phyloP scores from a whole-genome alignment of 305 asterid genomes.

The Fraxinus paxiana region DNA sequence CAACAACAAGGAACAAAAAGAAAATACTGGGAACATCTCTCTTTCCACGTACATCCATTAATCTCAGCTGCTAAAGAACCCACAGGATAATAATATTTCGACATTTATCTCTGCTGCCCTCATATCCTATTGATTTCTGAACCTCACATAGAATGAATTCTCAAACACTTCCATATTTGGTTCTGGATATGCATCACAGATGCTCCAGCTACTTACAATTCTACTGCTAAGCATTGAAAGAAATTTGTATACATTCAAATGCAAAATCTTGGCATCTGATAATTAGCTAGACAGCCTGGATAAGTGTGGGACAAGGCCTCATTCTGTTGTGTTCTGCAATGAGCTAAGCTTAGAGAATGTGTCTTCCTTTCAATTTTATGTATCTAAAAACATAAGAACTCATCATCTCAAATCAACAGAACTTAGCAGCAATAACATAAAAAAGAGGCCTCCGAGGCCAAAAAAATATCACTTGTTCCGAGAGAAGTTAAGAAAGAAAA shows the following conservation, averaged over 20 bases:
- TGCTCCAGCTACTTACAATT: not conserved
- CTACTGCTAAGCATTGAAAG: not conserved
- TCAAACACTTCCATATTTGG: not conserved
- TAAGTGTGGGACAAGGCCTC: not conserved
- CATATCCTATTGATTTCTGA: not conserved
- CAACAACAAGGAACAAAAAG: not conserved
- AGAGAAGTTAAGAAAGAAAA: slow-evolving; percentile 12
- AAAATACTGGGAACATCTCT: not conserved
- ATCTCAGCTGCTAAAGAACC: not conserved
- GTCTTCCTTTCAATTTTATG: not conserved
- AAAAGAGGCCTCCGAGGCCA: not conserved
- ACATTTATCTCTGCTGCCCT: not conserved
- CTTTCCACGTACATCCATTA: not conserved
- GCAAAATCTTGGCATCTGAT: not conserved
- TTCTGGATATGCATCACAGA: not conserved
- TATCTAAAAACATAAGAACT: not conserved
- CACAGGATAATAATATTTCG: not conserved
- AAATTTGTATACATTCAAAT: not conserved
- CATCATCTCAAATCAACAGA: not conserved
- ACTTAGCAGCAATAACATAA: not conserved
- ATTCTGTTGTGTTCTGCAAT: not conserved
- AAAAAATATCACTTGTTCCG: not conserved
- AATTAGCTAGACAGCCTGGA: not conserved
- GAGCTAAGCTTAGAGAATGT: not conserved
- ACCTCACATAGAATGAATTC: not conserved